A percentile compares a stretch with the other conserved stretches of the same genome.
Evolutionary conservation across 164 flowering plant species (phyloP).

Genomic region (Protea cynaroides): DNA sequence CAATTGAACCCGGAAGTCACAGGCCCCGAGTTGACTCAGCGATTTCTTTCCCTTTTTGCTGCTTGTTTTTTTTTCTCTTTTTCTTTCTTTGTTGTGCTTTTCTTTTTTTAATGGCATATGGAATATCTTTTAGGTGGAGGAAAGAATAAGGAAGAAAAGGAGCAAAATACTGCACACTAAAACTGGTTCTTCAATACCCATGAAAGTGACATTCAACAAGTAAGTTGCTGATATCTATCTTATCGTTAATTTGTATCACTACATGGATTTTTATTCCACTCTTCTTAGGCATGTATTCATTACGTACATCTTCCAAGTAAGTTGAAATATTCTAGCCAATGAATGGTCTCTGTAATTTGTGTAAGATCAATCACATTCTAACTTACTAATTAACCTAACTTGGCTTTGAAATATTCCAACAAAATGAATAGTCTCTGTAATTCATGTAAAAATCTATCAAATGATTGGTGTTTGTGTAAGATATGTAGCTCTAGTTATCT

Average conservation of each 20-base stretch:
- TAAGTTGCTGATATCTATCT: slow-evolving; percentile 32
- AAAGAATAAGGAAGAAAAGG: slow-evolving; percentile 76
- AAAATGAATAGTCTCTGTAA: not conserved
- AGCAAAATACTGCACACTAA: slow-evolving; percentile 75
- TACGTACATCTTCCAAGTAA: no score
- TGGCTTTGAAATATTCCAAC: no score
- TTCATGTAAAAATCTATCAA: not conserved
- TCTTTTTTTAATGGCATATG: not conserved
- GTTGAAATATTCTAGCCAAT: no score
- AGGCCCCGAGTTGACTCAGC: not conserved
- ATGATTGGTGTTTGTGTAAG: no score
- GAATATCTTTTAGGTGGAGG: slow-evolving; percentile 55
- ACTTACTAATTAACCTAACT: not conserved
- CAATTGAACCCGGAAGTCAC: no score
- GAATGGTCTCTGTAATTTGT: no score
- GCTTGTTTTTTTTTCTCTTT: not conserved
- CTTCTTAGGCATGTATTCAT: no score
- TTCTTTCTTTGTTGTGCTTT: not conserved
- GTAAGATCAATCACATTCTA: not conserved
- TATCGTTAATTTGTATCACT: no score
- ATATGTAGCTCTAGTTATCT: no score
- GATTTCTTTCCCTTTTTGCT: no score
- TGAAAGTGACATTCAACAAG: slow-evolving; percentile 77
- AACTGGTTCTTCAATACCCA: slow-evolving; percentile 70
- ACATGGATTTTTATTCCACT: no score